Evolutionary conservation across 768 basidiomycete genomes (phyloP).

Genomic region (Boletus vermiculosoides): DNA sequence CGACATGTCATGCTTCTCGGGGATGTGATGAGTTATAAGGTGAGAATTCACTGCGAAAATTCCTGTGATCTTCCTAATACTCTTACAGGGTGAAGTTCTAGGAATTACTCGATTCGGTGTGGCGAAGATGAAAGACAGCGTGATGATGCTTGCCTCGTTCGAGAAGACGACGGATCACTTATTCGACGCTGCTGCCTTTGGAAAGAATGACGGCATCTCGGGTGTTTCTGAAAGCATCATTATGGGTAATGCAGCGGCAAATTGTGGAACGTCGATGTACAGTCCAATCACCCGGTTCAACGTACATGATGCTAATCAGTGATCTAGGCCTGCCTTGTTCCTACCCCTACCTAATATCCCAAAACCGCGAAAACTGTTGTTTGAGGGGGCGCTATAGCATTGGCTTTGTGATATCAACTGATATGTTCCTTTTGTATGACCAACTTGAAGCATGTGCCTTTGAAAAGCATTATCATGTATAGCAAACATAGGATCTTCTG

Average conservation of each 20-base stretch:
- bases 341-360: conserved; percentile 32
- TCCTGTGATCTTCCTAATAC: not conserved
- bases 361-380: conserved; percentile 36
- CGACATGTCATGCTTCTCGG: conserved; percentile 98
- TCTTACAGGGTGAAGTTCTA: conserved; percentile 84
- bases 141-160: conserved; percentile 98
- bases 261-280: conserved; percentile 92
- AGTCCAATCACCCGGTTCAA: conserved; percentile 23
- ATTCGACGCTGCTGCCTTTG: conserved; percentile 95
- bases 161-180: conserved; percentile 99
- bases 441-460: not conserved
- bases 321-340: conserved; percentile 36
- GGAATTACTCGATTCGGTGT: conserved; percentile 99
- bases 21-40: conserved; percentile 99
- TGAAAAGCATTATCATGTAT: not conserved
- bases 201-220: conserved; percentile 91
- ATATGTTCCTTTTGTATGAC: not conserved
- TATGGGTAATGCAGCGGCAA: conserved; percentile 95
- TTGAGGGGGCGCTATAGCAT: conserved; percentile 33
- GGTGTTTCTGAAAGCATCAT: conserved; percentile 99
- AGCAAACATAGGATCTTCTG: not conserved
- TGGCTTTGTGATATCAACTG: not conserved
- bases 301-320: conserved; percentile 2
- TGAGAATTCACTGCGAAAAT: conserved; percentile 23
- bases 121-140: conserved; percentile 99